Evolutionary conservation across 164 flowering plant species (phyloP).

Genomic region (Aristolochia contorta): DNA sequence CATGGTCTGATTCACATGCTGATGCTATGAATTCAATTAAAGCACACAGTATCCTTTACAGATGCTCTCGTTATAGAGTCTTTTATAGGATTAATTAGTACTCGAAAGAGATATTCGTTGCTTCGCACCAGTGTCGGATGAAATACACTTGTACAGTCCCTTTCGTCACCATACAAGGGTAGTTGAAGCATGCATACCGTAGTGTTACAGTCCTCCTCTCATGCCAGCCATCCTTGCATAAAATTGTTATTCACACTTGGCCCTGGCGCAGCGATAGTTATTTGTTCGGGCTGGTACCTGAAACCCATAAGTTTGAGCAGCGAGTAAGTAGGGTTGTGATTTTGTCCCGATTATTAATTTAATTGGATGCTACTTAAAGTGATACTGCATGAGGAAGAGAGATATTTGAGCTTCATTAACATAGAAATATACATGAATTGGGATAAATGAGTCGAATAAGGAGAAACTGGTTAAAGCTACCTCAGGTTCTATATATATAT

Average conservation of each 20-base stretch:
- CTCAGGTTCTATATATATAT: too few relatives aligned
- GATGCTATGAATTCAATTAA: background rate
- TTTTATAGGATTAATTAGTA: background rate
- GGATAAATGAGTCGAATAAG: too few relatives aligned
- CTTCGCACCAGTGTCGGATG: background rate
- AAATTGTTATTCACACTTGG: conserved; percentile 55
- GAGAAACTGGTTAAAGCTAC: too few relatives aligned
- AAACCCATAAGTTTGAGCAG: too few relatives aligned
- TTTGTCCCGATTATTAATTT: too few relatives aligned
- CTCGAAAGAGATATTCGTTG: too few relatives aligned
- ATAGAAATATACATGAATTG: background rate
- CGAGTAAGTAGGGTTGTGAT: too few relatives aligned
- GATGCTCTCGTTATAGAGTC: background rate
- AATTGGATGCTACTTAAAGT: too few relatives aligned
- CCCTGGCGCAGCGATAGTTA: conserved; percentile 49
- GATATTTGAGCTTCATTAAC: background rate
- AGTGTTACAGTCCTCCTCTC: conserved; percentile 9
- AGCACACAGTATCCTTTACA: background rate
- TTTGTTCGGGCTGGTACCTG: conserved; percentile 43
- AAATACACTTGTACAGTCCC: background rate
- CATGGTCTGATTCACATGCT: background rate
- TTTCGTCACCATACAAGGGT: background rate
- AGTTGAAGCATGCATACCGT: background rate
- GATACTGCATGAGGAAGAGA: background rate
- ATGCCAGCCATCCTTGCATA: conserved; percentile 76